Evolutionary conservation across 2,329 filamentous ascomycete genomes (phyloP), one percentile per base, ranked within the genome.

Genomic region (Exophiala viscosa): DNA sequence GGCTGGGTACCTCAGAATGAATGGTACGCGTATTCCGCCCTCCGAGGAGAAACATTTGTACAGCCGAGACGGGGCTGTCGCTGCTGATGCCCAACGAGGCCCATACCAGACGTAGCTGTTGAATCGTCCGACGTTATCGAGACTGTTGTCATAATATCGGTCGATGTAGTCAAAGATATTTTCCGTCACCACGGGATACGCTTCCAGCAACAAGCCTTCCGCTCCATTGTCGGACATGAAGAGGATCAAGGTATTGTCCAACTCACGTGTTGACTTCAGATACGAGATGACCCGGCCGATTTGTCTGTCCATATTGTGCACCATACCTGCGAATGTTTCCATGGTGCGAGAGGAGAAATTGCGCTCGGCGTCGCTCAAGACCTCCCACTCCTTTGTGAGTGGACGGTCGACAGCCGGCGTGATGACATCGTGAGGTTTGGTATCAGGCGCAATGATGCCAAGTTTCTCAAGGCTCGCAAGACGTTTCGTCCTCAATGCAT

Each of bases 391-490:
- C 14, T 45, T 44, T 5, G 40, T 18, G 34, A 36, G 34, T 9
- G 34, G 34, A 5, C 34, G 34, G 11, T 18, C 38, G 17, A 40
- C 38, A 11, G 38, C 17, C n/a, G 38, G 17, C 0, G 70, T 69
- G 1, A 72, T 65, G 3, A 75, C 68, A 0, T 67, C 66, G 50
- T 73, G 70, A 0, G 73, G 67, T 39, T 69, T 67, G 5, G 73
- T 78, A 45, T 81, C 74, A 14, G 71, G 61, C 1, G 70, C 63
- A 7, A 83, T 71, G 61, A 85, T 71, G 4, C 81, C 81, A 6
- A 83, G 70, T 9, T 81, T 74, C 58, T 81, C 81, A 42, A 84
- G 73, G 3, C 73, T 69, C 53, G 76, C 71, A n/a, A 85, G 70
- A 2, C 81, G 74, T 54, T 74, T 72, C 50, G 73, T 61, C 1